Evolutionary conservation across 257 asterid species (phyloP).

Genomic region (Galeopsis tetrahit): DNA sequence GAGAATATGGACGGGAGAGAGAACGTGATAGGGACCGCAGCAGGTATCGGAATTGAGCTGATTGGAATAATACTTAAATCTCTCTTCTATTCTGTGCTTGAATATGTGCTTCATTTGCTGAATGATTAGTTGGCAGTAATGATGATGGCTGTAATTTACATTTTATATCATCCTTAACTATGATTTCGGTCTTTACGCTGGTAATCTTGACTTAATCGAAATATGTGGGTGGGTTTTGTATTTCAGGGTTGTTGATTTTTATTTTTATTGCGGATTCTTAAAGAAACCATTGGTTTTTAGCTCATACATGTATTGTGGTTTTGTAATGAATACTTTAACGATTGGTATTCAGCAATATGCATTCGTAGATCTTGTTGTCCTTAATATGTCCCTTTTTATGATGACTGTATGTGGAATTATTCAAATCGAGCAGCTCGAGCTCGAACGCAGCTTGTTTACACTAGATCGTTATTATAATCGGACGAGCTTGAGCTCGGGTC

Average conservation of each 20-base stretch:
- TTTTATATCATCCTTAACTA: conserved; percentile 16
- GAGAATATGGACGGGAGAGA: conserved; percentile 75
- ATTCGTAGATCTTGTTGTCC: background rate
- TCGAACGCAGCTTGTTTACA: no score
- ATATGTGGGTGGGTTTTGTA: conserved; percentile 26
- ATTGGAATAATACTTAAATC: background rate
- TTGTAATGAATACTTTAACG: background rate
- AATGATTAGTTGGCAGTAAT: conserved; percentile 5
- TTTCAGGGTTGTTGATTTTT: conserved; percentile 18
- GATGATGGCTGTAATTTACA: conserved; percentile 5
- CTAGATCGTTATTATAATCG: no score
- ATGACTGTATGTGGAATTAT: background rate
- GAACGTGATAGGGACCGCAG: conserved; percentile 60
- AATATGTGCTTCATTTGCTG: conserved; percentile 24
- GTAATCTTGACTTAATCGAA: conserved; percentile 2
- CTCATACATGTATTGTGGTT: background rate
- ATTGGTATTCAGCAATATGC: background rate
- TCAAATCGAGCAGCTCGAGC: no score
- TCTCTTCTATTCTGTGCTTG: background rate
- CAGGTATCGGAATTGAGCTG: conserved; percentile 55
- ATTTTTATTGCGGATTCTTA: conserved; percentile 6
- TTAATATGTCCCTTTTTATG: background rate
- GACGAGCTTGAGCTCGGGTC: no score
- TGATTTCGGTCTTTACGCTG: conserved; percentile 21
- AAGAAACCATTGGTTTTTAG: conserved; percentile 3